Percentiles rank a stretch among this genome's conserved stretches.
phyloP scores from a whole-genome alignment of 2,329 filamentous ascomycete species.

The Alternaria postmessia region DNA sequence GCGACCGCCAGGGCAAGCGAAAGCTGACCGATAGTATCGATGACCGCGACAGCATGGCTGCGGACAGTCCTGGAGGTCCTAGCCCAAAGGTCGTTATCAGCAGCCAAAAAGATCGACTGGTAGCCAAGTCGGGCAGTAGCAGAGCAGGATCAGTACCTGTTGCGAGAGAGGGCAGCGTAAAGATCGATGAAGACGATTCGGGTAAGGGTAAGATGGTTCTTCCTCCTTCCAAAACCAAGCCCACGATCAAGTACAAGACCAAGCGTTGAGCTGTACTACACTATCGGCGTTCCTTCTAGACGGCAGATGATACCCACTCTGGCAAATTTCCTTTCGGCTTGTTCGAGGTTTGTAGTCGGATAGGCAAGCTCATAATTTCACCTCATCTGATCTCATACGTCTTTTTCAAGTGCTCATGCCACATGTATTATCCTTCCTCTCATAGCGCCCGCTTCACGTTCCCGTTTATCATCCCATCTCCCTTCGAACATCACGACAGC shows the following conservation, averaged over 20 bases:
- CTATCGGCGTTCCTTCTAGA: conserved; percentile 21
- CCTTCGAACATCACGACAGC: conserved; percentile 1
- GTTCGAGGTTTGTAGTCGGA: conserved; percentile 31
- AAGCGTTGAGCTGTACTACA: conserved; percentile 23
- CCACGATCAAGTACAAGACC: conserved; percentile 22
- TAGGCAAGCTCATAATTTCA: conserved; percentile 26
- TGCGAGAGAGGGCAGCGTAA: conserved; percentile 59
- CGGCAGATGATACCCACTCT: conserved; percentile 31
- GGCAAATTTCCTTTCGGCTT: conserved; percentile 22
- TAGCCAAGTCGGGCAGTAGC: conserved; percentile 52
- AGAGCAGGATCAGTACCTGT: conserved; percentile 56
- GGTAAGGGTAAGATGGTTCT: conserved; percentile 55
- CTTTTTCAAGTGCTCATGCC: conserved; percentile 16
- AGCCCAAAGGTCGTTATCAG: conserved; percentile 47
- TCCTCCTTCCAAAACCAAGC: conserved; percentile 34
- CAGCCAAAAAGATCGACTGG: conserved; percentile 44
- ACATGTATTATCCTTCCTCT: conserved; percentile 11
- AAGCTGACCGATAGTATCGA: conserved; percentile 49
- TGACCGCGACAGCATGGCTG: conserved; percentile 50
- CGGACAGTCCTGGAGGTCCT: conserved; percentile 47
- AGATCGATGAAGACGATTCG: conserved; percentile 55
- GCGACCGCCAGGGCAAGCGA: conserved; percentile 49
- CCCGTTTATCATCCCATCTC: background rate
- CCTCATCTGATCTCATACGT: conserved; percentile 21
- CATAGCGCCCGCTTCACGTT: conserved; percentile 3